Percentiles rank a stretch among this genome's conserved stretches.
Evolutionary conservation across 108 stramenopile genomes (phyloP).

Genomic region (Cyclotella distinguenda): DNA sequence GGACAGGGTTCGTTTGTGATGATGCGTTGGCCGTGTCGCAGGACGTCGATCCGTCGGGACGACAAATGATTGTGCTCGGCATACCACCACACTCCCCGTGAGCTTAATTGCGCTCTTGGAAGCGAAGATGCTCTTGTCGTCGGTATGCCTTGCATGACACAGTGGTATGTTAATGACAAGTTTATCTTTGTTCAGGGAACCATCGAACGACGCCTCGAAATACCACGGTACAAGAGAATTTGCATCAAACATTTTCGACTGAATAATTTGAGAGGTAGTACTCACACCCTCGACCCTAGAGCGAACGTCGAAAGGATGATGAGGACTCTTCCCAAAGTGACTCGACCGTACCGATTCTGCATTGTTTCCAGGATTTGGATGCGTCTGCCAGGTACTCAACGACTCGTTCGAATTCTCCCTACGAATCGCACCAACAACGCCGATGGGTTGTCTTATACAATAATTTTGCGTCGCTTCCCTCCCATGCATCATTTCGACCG

Average conservation of each 20-base stretch:
- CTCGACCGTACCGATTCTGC: not conserved
- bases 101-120: constrained; percentile 53
- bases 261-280: constrained; percentile 10
- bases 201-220: constrained; percentile 67
- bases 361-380: constrained; percentile 1
- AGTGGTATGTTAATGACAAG: constrained; percentile 61
- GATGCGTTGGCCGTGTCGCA: not conserved
- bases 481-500: constrained; percentile 80
- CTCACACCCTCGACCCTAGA: constrained; percentile 8
- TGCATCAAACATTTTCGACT: constrained; percentile 60
- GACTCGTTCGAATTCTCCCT: constrained; percentile 44
- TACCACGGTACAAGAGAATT: constrained; percentile 81
- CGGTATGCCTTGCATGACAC: constrained; percentile 56
- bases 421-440: constrained; percentile 11
- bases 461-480: constrained; percentile 58
- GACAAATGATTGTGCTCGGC: constrained; percentile 51
- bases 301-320: constrained; percentile 17
- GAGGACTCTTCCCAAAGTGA: constrained; percentile 8
- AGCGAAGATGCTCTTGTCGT: constrained; percentile 27
- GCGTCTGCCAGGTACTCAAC: constrained; percentile 76
- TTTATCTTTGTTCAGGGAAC: constrained; percentile 58
- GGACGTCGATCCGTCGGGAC: constrained; percentile 30
- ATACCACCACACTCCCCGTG: constrained; percentile 72
- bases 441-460: constrained; percentile 30
- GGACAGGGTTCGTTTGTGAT: constrained; percentile 26